Evolutionary conservation across 257 asterid genomes (phyloP).

Genomic region (Ophiorrhiza pumila): DNA sequence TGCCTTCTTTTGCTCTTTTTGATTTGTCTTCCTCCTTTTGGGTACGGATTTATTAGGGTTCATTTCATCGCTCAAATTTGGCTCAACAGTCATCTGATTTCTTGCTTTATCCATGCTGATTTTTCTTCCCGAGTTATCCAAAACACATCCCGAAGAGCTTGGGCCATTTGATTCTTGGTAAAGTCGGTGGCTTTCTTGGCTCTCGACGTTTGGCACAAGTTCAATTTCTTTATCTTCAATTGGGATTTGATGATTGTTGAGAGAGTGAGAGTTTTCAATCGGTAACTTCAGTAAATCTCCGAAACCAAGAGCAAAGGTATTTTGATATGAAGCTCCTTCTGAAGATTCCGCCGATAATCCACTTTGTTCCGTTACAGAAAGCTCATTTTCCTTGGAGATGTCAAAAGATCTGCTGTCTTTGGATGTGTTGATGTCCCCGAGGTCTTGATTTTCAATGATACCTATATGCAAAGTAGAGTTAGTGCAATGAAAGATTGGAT

Average conservation of each 20-base stretch:
- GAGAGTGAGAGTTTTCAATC: conserved; percentile 34
- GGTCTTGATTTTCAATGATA: conserved; percentile 34
- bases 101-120: conserved; percentile 32
- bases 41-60: conserved; percentile 30
- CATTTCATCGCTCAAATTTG: conserved; percentile 34
- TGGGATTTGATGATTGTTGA: conserved; percentile 29
- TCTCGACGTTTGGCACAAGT: conserved; percentile 30
- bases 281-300: conserved; percentile 28
- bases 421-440: conserved; percentile 23
- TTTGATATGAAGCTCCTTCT: conserved; percentile 37
- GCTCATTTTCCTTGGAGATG: conserved; percentile 30
- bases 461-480: conserved; percentile 22
- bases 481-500: conserved; percentile 5
- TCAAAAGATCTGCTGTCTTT: conserved; percentile 21
- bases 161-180: conserved; percentile 34
- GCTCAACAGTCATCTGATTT: conserved; percentile 39
- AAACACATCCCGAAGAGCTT: conserved; percentile 25
- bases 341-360: conserved; percentile 62
- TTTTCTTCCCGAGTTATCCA: conserved; percentile 46
- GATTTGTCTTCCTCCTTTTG: conserved; percentile 36
- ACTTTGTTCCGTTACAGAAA: conserved; percentile 46
- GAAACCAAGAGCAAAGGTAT: conserved; percentile 20
- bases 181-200: conserved; percentile 29
- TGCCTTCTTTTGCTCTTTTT: conserved; percentile 51
- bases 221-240: conserved; percentile 29